A percentile compares a stretch with the other conserved stretches of the same genome.
These are phyloP conservation scores for Pistacia integerrima DNA, from an alignment of 345 rosid genomes.

Conservation along the genomic window DNA sequence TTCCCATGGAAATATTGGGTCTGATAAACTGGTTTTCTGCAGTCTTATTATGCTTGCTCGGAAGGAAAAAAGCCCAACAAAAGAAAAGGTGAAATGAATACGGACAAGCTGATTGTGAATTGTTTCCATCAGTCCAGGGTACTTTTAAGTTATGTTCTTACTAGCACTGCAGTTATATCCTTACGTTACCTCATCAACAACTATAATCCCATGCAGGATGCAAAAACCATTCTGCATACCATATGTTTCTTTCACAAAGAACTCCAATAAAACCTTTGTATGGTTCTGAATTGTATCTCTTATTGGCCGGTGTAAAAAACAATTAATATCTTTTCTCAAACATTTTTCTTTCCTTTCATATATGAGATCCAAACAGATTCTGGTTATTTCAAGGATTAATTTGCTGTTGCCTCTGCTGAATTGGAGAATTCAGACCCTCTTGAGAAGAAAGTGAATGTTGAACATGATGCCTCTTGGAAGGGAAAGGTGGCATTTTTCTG, in stretches of 20 bases:
- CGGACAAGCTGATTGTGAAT: not conserved
- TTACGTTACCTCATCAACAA: not conserved
- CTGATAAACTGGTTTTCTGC: not conserved
- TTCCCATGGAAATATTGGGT: not conserved
- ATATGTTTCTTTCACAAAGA: not conserved
- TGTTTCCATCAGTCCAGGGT: not conserved
- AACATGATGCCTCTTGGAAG: slow-evolving; percentile 55
- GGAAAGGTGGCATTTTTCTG: slow-evolving; percentile 41
- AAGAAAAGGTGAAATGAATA: not conserved
- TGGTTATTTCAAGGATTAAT: not conserved
- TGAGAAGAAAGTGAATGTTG: slow-evolving; percentile 61
- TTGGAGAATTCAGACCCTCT: slow-evolving; percentile 66
- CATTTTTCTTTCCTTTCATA: not conserved
- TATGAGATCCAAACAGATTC: not conserved
- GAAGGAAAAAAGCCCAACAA: no score
- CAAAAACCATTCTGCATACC: not conserved
- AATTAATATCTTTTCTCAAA: not conserved
- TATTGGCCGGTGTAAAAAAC: not conserved
- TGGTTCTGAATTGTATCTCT: not conserved
- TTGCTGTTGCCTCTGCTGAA: slow-evolving; percentile 26
- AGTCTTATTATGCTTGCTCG: not conserved
- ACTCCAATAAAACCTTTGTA: not conserved
- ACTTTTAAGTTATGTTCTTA: not conserved
- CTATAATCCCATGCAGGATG: not conserved
- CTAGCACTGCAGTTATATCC: not conserved